Base-by-base conservation (phyloP, 2,329 filamentous ascomycete genomes). In the Aspergillus ruber region DNA sequence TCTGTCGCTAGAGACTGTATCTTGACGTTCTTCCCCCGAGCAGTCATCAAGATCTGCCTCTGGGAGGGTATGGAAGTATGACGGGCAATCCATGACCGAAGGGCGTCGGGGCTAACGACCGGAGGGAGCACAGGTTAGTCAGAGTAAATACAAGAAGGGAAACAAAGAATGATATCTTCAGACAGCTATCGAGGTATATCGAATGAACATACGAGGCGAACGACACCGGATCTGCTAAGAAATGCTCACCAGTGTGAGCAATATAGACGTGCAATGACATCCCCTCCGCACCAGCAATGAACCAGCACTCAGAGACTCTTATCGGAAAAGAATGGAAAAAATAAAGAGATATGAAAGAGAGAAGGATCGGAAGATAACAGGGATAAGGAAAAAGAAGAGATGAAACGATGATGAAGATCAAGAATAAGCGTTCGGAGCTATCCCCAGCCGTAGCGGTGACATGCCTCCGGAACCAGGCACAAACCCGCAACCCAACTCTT, bases 231-330 rank as follows among this genome's bases (percentile, higher is more conserved):
- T 95, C 88, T 68, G 87, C 80, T 68, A 84, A 79, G 66, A 95
- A 79, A 73, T 85, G 85, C 77, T 89, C 85, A 76, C 91, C 91
- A 71, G 87, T 90, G 74, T 95, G 90, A 79, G 89, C 90, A 67
- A 95, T 85, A 76, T 89, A 88, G 72, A 95, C 84, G 74, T 88
- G 83, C 68, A 91, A 82, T 75, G 88, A 86, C 89, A 95, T 95
- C 72, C 77, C 80, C 73, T 61, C 59, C 60, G 60, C 66, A 59
- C 59, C 56, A 56, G 50, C 6, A 39, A 10, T 12, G 36, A 39
- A 18, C 36, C 15, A 12, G 17, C 10, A 18, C 36, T 20, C 50
- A 53, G 62, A 62, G 56, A 53, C 48, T 42, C 48, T 52, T 50
- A 55, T 60, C 58, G 58, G 56, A 45, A 33, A 43, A 43, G 46